These are phyloP conservation scores for Oryza nivara DNA, from an alignment of 176 grass and related monocot species.

Conservation along the genomic window DNA sequence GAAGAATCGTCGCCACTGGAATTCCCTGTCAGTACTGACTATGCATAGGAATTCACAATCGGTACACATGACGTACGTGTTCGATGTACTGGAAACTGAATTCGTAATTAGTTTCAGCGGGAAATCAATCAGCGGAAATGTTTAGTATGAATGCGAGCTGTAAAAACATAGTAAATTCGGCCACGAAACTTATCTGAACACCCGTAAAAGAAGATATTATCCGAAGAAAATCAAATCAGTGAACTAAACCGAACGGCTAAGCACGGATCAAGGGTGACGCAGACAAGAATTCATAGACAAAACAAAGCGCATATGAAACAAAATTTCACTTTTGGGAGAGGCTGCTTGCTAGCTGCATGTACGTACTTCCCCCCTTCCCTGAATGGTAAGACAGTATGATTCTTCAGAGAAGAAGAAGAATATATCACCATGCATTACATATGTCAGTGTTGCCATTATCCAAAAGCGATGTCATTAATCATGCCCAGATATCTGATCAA, in stretches of 20 bases:
- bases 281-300: not conserved
- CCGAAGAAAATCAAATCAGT: not conserved
- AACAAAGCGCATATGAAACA: slow-evolving; percentile 35
- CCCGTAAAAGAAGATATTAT: not conserved
- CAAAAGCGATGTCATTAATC: not conserved
- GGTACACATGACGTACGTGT: not conserved
- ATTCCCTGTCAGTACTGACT: not conserved
- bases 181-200: slow-evolving; percentile 11
- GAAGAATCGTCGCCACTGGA: not conserved
- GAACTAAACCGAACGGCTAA: not conserved
- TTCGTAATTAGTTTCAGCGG: not conserved
- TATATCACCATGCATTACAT: not conserved
- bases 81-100: not conserved
- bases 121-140: not conserved
- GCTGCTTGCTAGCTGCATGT: not conserved
- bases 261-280: slow-evolving; percentile 13
- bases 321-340: slow-evolving; percentile 25
- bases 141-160: slow-evolving; percentile 31
- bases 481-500: not conserved
- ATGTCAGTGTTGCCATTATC: not conserved
- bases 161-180: not conserved
- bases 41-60: not conserved
- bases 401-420: not conserved
- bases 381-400: not conserved
- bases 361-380: not conserved